phyloP scores from a whole-genome alignment of 2,329 filamentous ascomycete species.

The Acrocalymma vagum region DNA sequence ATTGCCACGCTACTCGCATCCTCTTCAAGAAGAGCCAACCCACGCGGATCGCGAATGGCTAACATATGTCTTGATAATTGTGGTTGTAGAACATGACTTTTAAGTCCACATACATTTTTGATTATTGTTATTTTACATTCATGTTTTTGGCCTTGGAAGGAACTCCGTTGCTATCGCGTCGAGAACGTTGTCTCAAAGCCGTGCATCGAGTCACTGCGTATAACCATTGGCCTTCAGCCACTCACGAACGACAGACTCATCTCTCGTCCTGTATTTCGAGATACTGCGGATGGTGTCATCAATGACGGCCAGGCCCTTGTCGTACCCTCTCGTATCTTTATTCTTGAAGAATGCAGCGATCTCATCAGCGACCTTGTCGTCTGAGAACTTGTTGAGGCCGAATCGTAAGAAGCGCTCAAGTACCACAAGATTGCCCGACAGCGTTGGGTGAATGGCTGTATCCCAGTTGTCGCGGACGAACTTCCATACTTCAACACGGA shows the following conservation, averaged over 20 bases:
- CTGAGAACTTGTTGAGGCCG: conserved; percentile 80
- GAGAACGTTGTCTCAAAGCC: too few species aligned
- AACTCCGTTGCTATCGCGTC: too few species aligned
- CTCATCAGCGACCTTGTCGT: conserved; percentile 73
- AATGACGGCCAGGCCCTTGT: conserved; percentile 84
- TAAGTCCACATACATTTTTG: too few species aligned
- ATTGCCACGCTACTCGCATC: too few species aligned
- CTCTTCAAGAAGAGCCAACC: too few species aligned
- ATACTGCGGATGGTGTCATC: conserved; percentile 86
- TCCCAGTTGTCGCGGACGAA: conserved; percentile 88
- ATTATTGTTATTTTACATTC: too few species aligned
- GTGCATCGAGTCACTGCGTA: conserved; percentile 34
- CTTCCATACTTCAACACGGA: conserved; percentile 80
- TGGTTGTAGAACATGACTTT: too few species aligned
- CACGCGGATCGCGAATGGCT: too few species aligned
- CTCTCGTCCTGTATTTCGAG: conserved; percentile 82
- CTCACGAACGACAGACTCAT: conserved; percentile 75
- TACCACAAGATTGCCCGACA: conserved; percentile 84
- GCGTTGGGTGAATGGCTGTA: conserved; percentile 69
- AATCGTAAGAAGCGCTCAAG: conserved; percentile 88
- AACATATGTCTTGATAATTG: too few species aligned
- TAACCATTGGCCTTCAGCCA: conserved; percentile 77
- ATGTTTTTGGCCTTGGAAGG: too few species aligned
- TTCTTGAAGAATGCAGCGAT: conserved; percentile 85
- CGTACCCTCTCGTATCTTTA: conserved; percentile 87